Conservation (phyloP, 2,329 filamentous ascomycete genomes). For the Verticillium dahliae region DNA sequence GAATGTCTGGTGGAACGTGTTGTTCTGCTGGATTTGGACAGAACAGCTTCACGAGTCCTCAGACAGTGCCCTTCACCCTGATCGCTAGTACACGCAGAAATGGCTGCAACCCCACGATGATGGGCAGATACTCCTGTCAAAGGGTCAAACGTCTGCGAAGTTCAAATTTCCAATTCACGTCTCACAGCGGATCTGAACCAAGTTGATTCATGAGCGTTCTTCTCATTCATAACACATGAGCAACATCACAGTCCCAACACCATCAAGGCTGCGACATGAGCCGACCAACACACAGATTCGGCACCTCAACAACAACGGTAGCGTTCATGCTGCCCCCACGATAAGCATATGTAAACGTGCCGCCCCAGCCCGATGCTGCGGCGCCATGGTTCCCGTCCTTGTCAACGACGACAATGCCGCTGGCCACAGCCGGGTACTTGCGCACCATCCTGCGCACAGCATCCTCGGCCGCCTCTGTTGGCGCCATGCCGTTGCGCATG, state of each 20-base stretch:
- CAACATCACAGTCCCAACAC: background rate
- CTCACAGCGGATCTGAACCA: too few relatives aligned
- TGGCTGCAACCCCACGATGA: background rate
- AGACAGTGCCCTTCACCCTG: too few relatives aligned
- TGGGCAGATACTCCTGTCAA: too few relatives aligned
- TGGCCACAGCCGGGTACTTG: slow-evolving; percentile 37
- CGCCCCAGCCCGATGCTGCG: slow-evolving; percentile 42
- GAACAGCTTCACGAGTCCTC: too few relatives aligned
- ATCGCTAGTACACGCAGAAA: too few relatives aligned
- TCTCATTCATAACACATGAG: too few relatives aligned
- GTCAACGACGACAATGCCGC: slow-evolving; percentile 45
- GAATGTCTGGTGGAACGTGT: too few relatives aligned
- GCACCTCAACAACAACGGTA: slow-evolving; percentile 36
- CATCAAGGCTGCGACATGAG: background rate
- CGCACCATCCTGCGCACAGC: slow-evolving; percentile 41
- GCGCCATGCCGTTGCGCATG: slow-evolving; percentile 39
- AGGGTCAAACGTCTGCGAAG: too few relatives aligned
- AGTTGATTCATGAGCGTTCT: too few relatives aligned
- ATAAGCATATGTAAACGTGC: slow-evolving; percentile 44
- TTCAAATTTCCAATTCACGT: too few relatives aligned
- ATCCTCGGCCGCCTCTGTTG: slow-evolving; percentile 42
- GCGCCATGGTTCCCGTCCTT: slow-evolving; percentile 40
- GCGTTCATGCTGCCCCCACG: slow-evolving; percentile 39
- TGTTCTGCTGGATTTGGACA: too few relatives aligned
- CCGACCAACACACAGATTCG: slow-evolving; percentile 4